These are phyloP conservation scores for Fusarium clavum DNA, from an alignment of 2,329 filamentous ascomycete species.

Conservation along the genomic window DNA sequence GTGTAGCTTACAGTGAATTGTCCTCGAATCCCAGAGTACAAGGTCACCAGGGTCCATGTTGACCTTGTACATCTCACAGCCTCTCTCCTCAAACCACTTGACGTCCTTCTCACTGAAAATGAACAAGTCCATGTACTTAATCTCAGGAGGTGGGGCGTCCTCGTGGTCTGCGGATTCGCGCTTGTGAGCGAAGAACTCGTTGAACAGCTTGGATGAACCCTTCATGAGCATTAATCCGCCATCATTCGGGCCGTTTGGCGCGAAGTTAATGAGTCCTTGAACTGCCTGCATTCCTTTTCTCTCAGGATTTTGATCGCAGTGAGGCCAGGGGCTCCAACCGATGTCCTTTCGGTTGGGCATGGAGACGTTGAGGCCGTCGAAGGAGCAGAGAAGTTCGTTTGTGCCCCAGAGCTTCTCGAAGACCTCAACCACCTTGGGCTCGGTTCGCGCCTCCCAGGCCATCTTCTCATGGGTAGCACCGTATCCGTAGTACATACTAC, in stretches of 20 bases:
- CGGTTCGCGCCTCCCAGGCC: conserved; percentile 60
- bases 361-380: conserved; percentile 53
- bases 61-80: conserved; percentile 52
- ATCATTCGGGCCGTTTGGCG: conserved; percentile 51
- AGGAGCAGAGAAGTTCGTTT: conserved; percentile 61
- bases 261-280: conserved; percentile 37
- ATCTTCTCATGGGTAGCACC: conserved; percentile 61
- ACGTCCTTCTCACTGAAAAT: conserved; percentile 50
- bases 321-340: conserved; percentile 41
- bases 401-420: conserved; percentile 61
- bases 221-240: conserved; percentile 51
- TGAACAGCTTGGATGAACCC: conserved; percentile 44
- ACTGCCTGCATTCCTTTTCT: conserved; percentile 14
- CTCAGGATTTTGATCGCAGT: conserved; percentile 5
- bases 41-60: conserved; percentile 58
- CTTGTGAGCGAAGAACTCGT: conserved; percentile 52
- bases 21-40: conserved; percentile 52
- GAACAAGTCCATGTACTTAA: conserved; percentile 49
- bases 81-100: conserved; percentile 52
- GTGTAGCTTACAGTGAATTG: no score
- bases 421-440: conserved; percentile 58
- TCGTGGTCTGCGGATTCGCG: conserved; percentile 49
- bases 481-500: conserved; percentile 60
- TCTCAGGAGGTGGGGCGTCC: conserved; percentile 51
- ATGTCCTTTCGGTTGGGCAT: conserved; percentile 55